phyloP scores from a whole-genome alignment of 371 early-diverging fungal genomes.

The Mucor lusitanicus region DNA sequence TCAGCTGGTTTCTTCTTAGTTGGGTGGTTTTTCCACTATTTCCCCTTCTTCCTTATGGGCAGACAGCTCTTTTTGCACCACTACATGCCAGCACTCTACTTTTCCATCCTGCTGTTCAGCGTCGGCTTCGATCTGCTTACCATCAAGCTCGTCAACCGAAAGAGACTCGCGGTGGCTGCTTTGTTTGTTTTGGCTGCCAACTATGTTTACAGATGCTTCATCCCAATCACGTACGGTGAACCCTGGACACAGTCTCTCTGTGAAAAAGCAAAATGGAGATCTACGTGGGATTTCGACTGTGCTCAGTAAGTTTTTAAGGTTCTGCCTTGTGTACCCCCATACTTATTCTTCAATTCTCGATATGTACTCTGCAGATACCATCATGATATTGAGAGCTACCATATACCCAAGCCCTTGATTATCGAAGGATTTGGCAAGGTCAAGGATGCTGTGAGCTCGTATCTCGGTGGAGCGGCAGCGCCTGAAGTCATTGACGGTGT shows the following conservation, averaged over 20 bases:
- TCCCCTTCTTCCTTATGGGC: conserved; percentile 97
- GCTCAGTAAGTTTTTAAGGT: conserved; percentile 25
- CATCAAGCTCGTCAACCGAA: conserved; percentile 49
- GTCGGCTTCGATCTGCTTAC: conserved; percentile 82
- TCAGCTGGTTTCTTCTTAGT: conserved; percentile 84
- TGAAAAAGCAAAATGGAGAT: conserved; percentile 75
- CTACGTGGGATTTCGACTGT: conserved; percentile 74
- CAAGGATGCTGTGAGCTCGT: conserved; percentile 38
- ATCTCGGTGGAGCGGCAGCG: conserved; percentile 29
- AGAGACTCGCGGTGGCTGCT: conserved; percentile 53
- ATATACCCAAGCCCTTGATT: conserved; percentile 14
- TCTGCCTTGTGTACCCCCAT: neutral
- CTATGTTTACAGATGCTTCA: conserved; percentile 65
- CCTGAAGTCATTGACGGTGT: conserved; percentile 37
- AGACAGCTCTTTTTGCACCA: conserved; percentile 97
- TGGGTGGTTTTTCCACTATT: conserved; percentile 92
- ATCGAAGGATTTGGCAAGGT: conserved; percentile 31
- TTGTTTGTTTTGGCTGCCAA: conserved; percentile 53
- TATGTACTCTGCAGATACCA: conserved; percentile 30
- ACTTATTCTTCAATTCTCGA: neutral
- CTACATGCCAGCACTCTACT: conserved; percentile 94
- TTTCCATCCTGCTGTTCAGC: conserved; percentile 75
- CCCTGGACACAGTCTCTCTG: conserved; percentile 73
- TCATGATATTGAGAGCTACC: conserved; percentile 29
- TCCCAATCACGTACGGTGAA: conserved; percentile 86